phyloP scores from a whole-genome alignment of 2,329 filamentous ascomycete genomes.

The Amphichorda felina region DNA sequence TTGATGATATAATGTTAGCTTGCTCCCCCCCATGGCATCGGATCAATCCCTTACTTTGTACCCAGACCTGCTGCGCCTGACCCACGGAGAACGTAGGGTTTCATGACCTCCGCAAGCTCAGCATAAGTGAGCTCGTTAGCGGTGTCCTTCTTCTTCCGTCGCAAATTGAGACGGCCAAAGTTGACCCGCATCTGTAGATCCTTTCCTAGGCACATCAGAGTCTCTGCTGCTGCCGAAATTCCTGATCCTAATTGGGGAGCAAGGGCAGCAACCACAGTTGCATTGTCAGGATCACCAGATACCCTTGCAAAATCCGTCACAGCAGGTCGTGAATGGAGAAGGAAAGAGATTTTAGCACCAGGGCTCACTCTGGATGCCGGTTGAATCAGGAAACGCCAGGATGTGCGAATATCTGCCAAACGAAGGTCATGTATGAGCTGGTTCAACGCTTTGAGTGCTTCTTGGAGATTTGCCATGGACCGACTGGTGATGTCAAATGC shows the following conservation, averaged over 20 bases:
- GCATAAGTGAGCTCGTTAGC: constrained; percentile 10
- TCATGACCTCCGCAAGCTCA: constrained; percentile 13
- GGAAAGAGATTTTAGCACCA: too few relatives aligned
- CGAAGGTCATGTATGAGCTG: constrained; percentile 19
- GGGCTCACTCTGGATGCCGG: too few relatives aligned
- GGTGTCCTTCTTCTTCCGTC: constrained; percentile 11
- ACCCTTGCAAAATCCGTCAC: too few relatives aligned
- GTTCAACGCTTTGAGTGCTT: constrained; percentile 16
- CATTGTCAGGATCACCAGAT: too few relatives aligned
- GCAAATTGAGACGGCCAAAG: constrained; percentile 17
- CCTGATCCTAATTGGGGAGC: background rate
- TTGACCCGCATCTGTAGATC: constrained; percentile 17
- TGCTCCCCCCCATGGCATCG: background rate
- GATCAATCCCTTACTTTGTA: constrained; percentile 10
- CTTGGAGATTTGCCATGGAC: constrained; percentile 10
- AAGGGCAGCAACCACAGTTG: too few relatives aligned
- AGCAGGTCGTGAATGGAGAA: too few relatives aligned
- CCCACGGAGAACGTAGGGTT: constrained; percentile 14
- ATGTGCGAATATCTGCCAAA: constrained; percentile 9
- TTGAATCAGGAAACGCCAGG: constrained; percentile 9
- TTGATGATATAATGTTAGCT: background rate
- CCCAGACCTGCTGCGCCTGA: constrained; percentile 12
- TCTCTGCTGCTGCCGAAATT: constrained; percentile 5
- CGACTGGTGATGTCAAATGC: constrained; percentile 14
- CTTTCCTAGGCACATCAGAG: constrained; percentile 12